A percentile compares a stretch with the other conserved stretches of the same genome.
Evolutionary conservation across 352 stramenopile species (phyloP).

Genomic region (Ophiocytium majus): DNA sequence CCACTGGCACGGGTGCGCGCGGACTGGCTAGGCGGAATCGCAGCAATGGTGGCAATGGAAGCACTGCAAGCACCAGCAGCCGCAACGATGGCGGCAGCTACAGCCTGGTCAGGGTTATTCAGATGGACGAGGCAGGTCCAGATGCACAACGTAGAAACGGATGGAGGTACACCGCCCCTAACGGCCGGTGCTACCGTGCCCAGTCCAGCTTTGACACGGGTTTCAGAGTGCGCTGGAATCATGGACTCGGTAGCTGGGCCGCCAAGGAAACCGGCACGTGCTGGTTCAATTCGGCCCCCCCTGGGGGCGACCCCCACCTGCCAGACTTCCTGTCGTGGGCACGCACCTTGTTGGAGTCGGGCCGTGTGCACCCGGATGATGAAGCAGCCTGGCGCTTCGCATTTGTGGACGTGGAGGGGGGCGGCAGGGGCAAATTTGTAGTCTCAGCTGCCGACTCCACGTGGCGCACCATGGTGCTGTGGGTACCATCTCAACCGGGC

Average conservation of each 20-base stretch:
- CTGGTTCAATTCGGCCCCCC: slow-evolving; percentile 33
- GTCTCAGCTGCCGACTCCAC: slow-evolving; percentile 32
- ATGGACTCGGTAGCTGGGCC: neutral
- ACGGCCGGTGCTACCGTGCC: slow-evolving; percentile 27
- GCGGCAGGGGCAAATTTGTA: slow-evolving; percentile 33
- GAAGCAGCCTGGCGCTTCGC: slow-evolving; percentile 27
- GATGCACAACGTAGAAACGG: slow-evolving; percentile 28
- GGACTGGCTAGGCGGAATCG: neutral
- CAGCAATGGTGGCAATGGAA: neutral
- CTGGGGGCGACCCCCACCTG: slow-evolving; percentile 25
- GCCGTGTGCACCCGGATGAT: slow-evolving; percentile 31
- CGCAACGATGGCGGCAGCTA: neutral
- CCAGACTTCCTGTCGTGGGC: slow-evolving; percentile 32
- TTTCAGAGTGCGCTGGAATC: slow-evolving; percentile 25
- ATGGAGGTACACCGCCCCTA: slow-evolving; percentile 34
- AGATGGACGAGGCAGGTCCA: slow-evolving; percentile 31
- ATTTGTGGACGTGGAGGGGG: slow-evolving; percentile 45
- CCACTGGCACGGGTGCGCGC: neutral
- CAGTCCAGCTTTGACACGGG: slow-evolving; percentile 35
- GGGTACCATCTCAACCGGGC: slow-evolving; percentile 19
- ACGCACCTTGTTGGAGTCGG: slow-evolving; percentile 13
- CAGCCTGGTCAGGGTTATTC: slow-evolving; percentile 13
- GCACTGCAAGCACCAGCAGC: neutral
- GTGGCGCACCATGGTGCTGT: slow-evolving; percentile 33
- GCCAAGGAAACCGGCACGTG: neutral